phyloP scores from a whole-genome alignment of 768 basidiomycete species.

The Ramaria rubella region DNA sequence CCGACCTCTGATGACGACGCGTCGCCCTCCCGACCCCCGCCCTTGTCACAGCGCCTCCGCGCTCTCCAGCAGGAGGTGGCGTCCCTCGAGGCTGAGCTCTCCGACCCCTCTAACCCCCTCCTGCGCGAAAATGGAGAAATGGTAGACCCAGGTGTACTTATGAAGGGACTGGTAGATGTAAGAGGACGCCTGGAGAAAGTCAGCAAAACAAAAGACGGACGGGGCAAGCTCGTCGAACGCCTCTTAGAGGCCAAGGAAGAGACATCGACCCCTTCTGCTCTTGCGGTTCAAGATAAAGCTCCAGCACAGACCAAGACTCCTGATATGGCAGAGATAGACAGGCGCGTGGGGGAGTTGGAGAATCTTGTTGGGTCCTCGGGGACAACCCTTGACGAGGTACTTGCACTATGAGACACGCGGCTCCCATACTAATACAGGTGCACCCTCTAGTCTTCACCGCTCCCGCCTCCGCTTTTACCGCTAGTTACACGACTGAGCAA shows the following conservation, averaged over 20 bases:
- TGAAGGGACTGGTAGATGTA: conserved; percentile 72
- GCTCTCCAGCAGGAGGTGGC: conserved; percentile 70
- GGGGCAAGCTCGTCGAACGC: conserved; percentile 54
- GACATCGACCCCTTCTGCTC: conserved; percentile 10
- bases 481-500: conserved; percentile 76
- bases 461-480: conserved; percentile 77
- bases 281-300: conserved; percentile 13
- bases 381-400: conserved; percentile 75
- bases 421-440: conserved; percentile 1
- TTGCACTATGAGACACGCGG: conserved; percentile 14
- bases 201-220: conserved; percentile 55
- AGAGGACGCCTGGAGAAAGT: conserved; percentile 63
- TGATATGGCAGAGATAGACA: conserved; percentile 69
- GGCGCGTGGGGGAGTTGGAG: conserved; percentile 78
- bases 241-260: conserved; percentile 27
- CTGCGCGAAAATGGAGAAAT: conserved; percentile 48
- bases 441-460: conserved; percentile 49
- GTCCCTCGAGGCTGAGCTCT: conserved; percentile 75
- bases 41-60: conserved; percentile 55
- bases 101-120: conserved; percentile 70
- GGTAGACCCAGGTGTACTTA: conserved; percentile 67
- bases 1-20: conserved; percentile 19
- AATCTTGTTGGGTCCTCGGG: conserved; percentile 76
- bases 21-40: conserved; percentile 28
- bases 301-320: conserved; percentile 34